A percentile compares a stretch with the other conserved stretches of the same genome.
phyloP scores from a whole-genome alignment of 228 moss, liverwort and hornwort species.

The Sphagnum fallax region DNA sequence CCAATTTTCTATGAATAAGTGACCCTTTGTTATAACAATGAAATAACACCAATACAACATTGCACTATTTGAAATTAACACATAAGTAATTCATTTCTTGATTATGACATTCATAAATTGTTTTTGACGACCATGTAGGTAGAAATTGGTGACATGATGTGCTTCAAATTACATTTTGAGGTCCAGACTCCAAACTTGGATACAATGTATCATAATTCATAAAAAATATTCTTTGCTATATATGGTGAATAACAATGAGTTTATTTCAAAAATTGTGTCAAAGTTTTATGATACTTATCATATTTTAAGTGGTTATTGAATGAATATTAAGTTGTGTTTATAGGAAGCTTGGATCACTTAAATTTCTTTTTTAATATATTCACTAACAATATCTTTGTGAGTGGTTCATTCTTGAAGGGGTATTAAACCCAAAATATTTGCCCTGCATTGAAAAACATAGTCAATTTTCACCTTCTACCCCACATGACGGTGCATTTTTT shows the following conservation, averaged over 20 bases:
- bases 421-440: neutral
- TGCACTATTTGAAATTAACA: neutral
- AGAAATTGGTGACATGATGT: neutral
- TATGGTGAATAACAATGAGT: no score
- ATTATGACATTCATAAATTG: no score
- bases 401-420: conserved; percentile 2
- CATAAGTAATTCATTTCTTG: neutral
- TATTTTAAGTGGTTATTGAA: no score
- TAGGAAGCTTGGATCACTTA: neutral
- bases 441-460: neutral
- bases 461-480: neutral
- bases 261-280: no score
- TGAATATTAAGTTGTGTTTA: neutral
- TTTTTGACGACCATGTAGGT: no score
- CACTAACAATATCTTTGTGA: neutral
- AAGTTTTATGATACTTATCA: no score
- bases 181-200: no score
- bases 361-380: neutral
- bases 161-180: no score
- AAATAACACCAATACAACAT: neutral
- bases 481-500: neutral
- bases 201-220: no score
- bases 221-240: no score
- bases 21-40: neutral
- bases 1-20: neutral